Conservation (phyloP, 352 stramenopile genomes). For the Globisporangium uncinulatum region DNA sequence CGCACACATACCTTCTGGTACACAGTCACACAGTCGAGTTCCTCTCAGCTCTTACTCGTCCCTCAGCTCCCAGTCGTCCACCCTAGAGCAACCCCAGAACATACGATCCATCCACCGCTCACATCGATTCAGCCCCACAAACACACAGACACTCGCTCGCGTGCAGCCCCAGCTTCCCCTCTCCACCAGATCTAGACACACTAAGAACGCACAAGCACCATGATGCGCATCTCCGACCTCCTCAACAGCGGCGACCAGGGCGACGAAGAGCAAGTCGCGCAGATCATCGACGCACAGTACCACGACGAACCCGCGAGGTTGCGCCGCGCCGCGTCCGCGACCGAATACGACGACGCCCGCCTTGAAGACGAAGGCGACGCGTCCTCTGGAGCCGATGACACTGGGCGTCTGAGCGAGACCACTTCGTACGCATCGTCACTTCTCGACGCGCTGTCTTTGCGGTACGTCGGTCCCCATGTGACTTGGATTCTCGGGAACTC, state of each 20-base stretch:
- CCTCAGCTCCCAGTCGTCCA: background rate
- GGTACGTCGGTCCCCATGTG: slow-evolving; percentile 1
- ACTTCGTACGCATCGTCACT: slow-evolving; percentile 12
- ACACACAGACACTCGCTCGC: background rate
- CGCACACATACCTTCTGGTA: background rate
- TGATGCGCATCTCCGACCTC: slow-evolving; percentile 18
- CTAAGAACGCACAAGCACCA: slow-evolving; percentile 1
- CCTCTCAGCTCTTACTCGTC: too few species aligned
- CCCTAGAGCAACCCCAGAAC: too few species aligned
- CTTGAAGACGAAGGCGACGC: slow-evolving; percentile 8
- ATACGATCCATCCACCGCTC: background rate
- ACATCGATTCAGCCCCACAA: background rate
- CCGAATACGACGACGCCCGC: slow-evolving; percentile 5
- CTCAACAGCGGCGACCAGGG: slow-evolving; percentile 16
- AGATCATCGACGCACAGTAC: slow-evolving; percentile 11
- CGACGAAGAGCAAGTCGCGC: slow-evolving; percentile 16
- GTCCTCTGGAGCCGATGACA: slow-evolving; percentile 13
- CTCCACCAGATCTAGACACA: too few species aligned
- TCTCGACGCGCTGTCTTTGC: slow-evolving; percentile 13
- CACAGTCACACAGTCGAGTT: background rate
- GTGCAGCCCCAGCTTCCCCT: too few species aligned
- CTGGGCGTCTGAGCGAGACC: slow-evolving; percentile 9
- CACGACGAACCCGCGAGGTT: slow-evolving; percentile 7
- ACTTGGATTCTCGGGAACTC: too few species aligned
- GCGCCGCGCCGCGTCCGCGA: slow-evolving; percentile 8